Base-by-base conservation (phyloP, 495 filamentous ascomycete species). In the Aspergillus wentii region DNA sequence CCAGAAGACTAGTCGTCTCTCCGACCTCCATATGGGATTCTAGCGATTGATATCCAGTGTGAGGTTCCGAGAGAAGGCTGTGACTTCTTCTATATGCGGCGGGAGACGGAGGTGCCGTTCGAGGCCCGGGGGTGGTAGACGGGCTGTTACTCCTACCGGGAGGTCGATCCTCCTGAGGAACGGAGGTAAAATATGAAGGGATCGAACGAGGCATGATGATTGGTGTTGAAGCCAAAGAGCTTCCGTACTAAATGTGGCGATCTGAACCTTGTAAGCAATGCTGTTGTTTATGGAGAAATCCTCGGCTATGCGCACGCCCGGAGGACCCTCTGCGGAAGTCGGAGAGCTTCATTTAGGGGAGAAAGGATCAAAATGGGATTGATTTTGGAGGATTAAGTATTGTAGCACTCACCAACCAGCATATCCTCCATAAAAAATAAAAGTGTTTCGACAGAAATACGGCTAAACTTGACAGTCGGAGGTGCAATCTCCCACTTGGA, bases 71-170 rank as follows among this genome's bases (percentile, higher is more conserved):
- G 11, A 61, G 54, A 38, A 59, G 50, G 41, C 57, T 61, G 38
- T 62, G 56, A 28, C 39, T 41, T 38, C 63, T 56, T 39, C 66
- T 43, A 49, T 60, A 53, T 13, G 56, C 57, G 9, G 49, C 49
- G 2, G 66, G 66, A 4, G 64, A 68, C 0, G 63, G 63, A 18
- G 66, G 66, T 23, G 63, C 66, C 9, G 66, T 68, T n/a, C n/a
- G n/a, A n/a, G n/a, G n/a, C n/a, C 36, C 56, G 54, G 20, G 59
- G 27, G 11, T 17, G 16, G n/a, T n/a, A 20, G 33, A 37, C 11
- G 15, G 40, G 28, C 15, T 9, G n/a, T 45, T 44, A 41, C 39
- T 30, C 15, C 43, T 44, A 26, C 20, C 14, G 14, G 43, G 13
- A 9, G 28, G 9, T 13, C 29, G 48, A 8, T 44, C 32, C 25